Percentiles rank a stretch among this genome's conserved stretches.
Conservation (phyloP, 179 eudicot species). For the Silene coronaria region DNA sequence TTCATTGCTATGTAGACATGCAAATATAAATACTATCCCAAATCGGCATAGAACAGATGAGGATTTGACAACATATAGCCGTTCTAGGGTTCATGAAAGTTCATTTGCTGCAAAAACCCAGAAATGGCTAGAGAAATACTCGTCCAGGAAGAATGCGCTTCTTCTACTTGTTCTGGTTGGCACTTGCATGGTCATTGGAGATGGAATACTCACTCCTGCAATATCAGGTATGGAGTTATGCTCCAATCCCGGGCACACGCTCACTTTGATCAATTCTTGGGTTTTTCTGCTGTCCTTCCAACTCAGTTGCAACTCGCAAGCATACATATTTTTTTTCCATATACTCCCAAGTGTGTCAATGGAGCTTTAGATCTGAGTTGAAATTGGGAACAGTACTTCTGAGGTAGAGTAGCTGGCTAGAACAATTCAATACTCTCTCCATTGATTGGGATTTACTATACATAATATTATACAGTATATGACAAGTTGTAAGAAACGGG, state of each 20-base stretch:
- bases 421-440: no score
- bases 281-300: background rate
- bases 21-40: slow-evolving; percentile 70
- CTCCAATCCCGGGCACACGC: background rate
- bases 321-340: no score
- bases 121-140: slow-evolving; percentile 70
- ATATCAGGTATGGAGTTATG: slow-evolving; percentile 53
- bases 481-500: no score
- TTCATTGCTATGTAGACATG: slow-evolving; percentile 71
- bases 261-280: background rate
- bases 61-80: slow-evolving; percentile 92
- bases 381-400: no score
- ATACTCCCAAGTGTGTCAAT: no score
- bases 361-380: no score
- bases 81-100: slow-evolving; percentile 54
- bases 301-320: background rate
- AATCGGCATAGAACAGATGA: slow-evolving; percentile 93
- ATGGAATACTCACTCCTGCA: slow-evolving; percentile 77
- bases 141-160: slow-evolving; percentile 60
- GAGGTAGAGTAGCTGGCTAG: no score
- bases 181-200: slow-evolving; percentile 82
- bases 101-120: slow-evolving; percentile 88
- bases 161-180: slow-evolving; percentile 75
- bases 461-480: no score
- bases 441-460: no score